Percentiles rank a stretch among this genome's conserved stretches.
These are phyloP conservation scores for Vitis labrusca DNA, from an alignment of 164 flowering plant species.

Conservation along the genomic window DNA sequence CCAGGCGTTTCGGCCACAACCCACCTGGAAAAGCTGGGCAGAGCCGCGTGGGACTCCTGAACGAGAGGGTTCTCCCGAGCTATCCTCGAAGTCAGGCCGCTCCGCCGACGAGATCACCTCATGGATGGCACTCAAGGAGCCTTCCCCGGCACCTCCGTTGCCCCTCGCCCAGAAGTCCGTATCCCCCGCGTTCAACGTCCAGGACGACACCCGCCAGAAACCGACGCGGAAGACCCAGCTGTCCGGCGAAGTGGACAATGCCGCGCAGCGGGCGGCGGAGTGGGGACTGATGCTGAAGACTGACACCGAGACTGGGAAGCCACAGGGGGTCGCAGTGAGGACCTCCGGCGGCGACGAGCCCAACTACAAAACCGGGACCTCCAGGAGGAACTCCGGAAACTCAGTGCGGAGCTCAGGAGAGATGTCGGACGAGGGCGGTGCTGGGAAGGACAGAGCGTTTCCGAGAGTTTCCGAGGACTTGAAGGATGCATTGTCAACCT, in stretches of 20 bases:
- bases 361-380: slow-evolving; percentile 22
- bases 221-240: slow-evolving; percentile 7
- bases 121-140: slow-evolving; percentile 86
- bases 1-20: slow-evolving; percentile 32
- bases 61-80: slow-evolving; percentile 19
- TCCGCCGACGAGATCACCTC: slow-evolving; percentile 40
- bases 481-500: slow-evolving; percentile 82
- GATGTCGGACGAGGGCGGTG: slow-evolving; percentile 47
- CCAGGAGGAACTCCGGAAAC: slow-evolving; percentile 58
- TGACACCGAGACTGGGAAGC: slow-evolving; percentile 79
- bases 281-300: slow-evolving; percentile 93
- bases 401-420: slow-evolving; percentile 77
- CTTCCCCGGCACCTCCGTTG: slow-evolving; percentile 15
- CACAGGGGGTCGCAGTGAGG: slow-evolving; percentile 72
- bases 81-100: slow-evolving; percentile 15
- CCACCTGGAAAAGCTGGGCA: slow-evolving; percentile 47
- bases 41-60: slow-evolving; percentile 27
- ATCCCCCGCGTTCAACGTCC: slow-evolving; percentile 10
- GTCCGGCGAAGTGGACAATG: slow-evolving; percentile 41
- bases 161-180: slow-evolving; percentile 13
- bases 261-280: slow-evolving; percentile 88
- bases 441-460: slow-evolving; percentile 38
- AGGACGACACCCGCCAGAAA: slow-evolving; percentile 8
- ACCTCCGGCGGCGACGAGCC: slow-evolving; percentile 68
- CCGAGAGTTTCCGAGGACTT: slow-evolving; percentile 88